Evolutionary conservation across 805 yeast species (phyloP).

Genomic region (Teunomyces gatunensis): DNA sequence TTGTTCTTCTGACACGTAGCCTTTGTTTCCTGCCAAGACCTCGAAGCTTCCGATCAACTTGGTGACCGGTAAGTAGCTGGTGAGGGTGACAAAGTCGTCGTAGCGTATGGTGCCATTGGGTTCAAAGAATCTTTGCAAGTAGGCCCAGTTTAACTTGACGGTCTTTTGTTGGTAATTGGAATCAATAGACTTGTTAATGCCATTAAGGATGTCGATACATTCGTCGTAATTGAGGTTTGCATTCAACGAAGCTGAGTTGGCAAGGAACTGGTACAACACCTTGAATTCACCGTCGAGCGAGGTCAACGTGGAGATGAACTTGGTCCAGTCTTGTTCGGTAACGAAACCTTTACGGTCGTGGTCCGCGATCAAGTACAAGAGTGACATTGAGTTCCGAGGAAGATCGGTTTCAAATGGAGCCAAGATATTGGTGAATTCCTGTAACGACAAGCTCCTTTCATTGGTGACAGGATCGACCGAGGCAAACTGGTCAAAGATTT

Average conservation of each 20-base stretch:
- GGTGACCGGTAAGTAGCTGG: conserved; percentile 44
- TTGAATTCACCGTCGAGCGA: conserved; percentile 42
- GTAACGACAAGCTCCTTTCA: conserved; percentile 28
- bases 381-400: conserved; percentile 36
- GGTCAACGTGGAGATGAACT: conserved; percentile 57
- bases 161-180: conserved; percentile 40
- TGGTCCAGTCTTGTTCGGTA: conserved; percentile 67
- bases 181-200: conserved; percentile 40
- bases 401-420: conserved; percentile 43
- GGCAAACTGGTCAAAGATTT: conserved; percentile 40
- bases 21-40: conserved; percentile 30
- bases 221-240: conserved; percentile 28
- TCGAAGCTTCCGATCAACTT: conserved; percentile 45
- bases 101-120: conserved; percentile 38
- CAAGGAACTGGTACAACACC: conserved; percentile 51
- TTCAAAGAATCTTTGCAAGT: conserved; percentile 38
- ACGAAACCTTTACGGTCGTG: conserved; percentile 65
- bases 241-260: conserved; percentile 4
- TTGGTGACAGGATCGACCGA: conserved; percentile 17
- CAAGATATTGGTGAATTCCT: conserved; percentile 35
- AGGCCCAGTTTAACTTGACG: conserved; percentile 42
- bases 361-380: conserved; percentile 82
- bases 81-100: conserved; percentile 38
- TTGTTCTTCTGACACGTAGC: conserved; percentile 28
- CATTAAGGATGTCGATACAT: conserved; percentile 34